Conservation (phyloP, 805 yeast genomes). For the Yamadazyma olivae region DNA sequence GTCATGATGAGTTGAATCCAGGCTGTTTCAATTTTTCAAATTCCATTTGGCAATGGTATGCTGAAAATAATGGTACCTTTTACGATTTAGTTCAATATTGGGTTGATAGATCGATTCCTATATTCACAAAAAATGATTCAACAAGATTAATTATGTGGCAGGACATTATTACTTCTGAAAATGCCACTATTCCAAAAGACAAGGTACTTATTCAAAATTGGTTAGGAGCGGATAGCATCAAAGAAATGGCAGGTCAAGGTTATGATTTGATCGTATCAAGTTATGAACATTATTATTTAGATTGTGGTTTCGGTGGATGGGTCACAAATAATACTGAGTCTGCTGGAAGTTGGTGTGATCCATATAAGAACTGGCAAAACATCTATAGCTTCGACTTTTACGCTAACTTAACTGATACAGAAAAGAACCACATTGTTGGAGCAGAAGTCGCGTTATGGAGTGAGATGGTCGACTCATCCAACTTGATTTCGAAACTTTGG, state of each 20-base stretch:
- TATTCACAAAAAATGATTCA: constrained; percentile 18
- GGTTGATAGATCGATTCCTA: constrained; percentile 32
- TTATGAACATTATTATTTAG: constrained; percentile 31
- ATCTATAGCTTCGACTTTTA: constrained; percentile 35
- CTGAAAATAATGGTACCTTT: constrained; percentile 17
- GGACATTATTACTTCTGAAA: constrained; percentile 24
- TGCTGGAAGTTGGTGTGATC: constrained; percentile 42
- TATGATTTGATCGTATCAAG: constrained; percentile 39
- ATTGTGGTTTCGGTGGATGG: constrained; percentile 41
- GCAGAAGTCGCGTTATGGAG: constrained; percentile 40
- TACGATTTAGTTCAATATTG: constrained; percentile 31
- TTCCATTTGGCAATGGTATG: constrained; percentile 24
- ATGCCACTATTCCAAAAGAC: constrained; percentile 25
- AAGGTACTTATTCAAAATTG: constrained; percentile 33
- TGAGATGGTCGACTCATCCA: constrained; percentile 33
- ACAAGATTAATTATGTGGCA: constrained; percentile 39
- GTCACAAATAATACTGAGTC: constrained; percentile 28
- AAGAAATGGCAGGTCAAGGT: constrained; percentile 28
- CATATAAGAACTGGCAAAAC: constrained; percentile 44
- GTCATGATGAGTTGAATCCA: constrained; percentile 35
- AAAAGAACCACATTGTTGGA: constrained; percentile 31
- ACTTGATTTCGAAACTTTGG: constrained; percentile 32
- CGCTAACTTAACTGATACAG: constrained; percentile 24
- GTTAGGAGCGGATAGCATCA: constrained; percentile 20
- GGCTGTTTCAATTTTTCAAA: constrained; percentile 31